These are phyloP conservation scores for Botrytis fragariae DNA, from an alignment of 2,329 filamentous ascomycete genomes.

Conservation along the genomic window DNA sequence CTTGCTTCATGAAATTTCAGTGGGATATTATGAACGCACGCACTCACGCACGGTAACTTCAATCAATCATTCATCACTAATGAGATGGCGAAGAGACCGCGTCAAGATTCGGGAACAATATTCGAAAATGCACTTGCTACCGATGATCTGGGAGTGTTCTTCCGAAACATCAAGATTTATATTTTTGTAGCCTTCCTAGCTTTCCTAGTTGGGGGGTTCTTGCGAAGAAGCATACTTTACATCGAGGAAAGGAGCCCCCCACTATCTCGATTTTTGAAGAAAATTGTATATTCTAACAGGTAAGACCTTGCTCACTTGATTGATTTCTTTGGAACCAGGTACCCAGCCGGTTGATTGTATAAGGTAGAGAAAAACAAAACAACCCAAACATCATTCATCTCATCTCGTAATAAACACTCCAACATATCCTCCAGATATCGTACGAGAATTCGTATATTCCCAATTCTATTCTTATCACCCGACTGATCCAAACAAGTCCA, in stretches of 20 bases:
- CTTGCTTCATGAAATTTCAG: neutral
- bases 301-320: neutral
- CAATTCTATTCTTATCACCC: neutral
- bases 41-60: neutral
- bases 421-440: neutral
- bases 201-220: neutral
- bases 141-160: neutral
- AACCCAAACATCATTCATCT: neutral
- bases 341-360: neutral
- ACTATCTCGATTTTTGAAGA: too few relatives aligned
- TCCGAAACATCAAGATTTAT: neutral
- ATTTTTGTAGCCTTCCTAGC: neutral
- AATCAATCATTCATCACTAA: neutral
- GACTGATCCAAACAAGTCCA: neutral
- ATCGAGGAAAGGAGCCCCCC: too few relatives aligned
- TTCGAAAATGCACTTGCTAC: neutral
- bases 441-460: neutral
- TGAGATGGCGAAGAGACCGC: neutral
- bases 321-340: neutral
- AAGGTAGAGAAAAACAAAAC: neutral
- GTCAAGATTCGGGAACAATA: neutral
- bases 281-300: neutral
- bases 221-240: neutral
- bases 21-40: neutral
- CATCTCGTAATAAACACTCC: neutral